These are phyloP conservation scores for Torulaspora pretoriensis DNA, from an alignment of 1,139 yeast species.

Conservation along the genomic window DNA sequence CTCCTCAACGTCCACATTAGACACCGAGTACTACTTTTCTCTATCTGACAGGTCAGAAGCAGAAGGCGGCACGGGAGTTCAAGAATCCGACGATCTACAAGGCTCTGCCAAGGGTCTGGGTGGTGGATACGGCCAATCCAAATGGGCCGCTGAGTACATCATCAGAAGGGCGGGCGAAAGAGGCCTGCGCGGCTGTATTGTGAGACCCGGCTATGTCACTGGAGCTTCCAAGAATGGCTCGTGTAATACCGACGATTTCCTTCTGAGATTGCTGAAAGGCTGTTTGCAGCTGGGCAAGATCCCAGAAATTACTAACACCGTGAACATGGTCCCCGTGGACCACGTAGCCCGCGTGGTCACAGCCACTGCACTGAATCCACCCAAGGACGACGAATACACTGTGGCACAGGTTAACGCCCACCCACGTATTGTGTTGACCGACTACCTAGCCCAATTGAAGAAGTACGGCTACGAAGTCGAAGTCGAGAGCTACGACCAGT, in stretches of 20 bases:
- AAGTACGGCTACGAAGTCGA: constrained; percentile 68
- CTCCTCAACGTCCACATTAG: constrained; percentile 90
- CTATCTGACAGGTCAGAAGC: constrained; percentile 66
- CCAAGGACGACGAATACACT: constrained; percentile 46
- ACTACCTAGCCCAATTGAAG: constrained; percentile 61
- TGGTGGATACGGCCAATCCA: constrained; percentile 94
- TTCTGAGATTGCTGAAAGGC: constrained; percentile 90
- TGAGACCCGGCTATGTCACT: constrained; percentile 94
- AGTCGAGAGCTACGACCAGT: constrained; percentile 62
- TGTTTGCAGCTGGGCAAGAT: constrained; percentile 79
- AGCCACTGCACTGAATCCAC: constrained; percentile 79
- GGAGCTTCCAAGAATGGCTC: constrained; percentile 83
- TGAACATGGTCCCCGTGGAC: constrained; percentile 97
- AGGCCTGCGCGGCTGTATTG: constrained; percentile 83
- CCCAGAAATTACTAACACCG: constrained; percentile 83
- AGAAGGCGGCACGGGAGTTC: constrained; percentile 66
- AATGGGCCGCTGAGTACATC: constrained; percentile 94
- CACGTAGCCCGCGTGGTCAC: constrained; percentile 92
- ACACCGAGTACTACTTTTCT: constrained; percentile 72
- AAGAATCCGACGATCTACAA: constrained; percentile 73
- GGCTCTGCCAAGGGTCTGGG: constrained; percentile 82
- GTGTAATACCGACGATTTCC: constrained; percentile 92
- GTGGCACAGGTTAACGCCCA: constrained; percentile 98
- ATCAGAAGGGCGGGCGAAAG: constrained; percentile 81
- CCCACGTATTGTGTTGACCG: constrained; percentile 79